phyloP scores from a whole-genome alignment of 768 basidiomycete species.

The Exsudoporus frostii region DNA sequence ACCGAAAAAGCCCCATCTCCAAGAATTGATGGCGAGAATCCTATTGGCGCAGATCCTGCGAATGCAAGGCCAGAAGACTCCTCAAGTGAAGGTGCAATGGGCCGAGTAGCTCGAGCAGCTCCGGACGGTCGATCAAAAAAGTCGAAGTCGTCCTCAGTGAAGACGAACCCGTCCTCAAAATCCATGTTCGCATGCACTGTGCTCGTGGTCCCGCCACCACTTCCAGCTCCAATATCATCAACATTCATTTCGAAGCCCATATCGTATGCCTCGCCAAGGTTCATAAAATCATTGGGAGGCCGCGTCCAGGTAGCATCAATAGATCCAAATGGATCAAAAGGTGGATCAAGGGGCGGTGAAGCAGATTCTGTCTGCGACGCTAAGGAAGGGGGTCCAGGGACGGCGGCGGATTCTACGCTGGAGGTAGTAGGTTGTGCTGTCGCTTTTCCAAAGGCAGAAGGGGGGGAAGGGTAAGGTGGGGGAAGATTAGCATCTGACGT shows the following conservation, averaged over 20 bases:
- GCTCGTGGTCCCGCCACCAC: constrained; percentile 22
- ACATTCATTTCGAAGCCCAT: constrained; percentile 50
- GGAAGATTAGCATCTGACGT: constrained; percentile 22
- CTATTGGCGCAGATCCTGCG: constrained; percentile 32
- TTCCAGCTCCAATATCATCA: constrained; percentile 33
- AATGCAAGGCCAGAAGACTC: constrained; percentile 31
- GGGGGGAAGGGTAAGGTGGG: constrained; percentile 55
- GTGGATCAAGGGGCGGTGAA: constrained; percentile 19
- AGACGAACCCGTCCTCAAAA: constrained; percentile 55
- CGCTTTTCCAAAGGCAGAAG: constrained; percentile 40
- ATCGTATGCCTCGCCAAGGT: constrained; percentile 35
- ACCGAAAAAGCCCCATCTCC: constrained; percentile 28
- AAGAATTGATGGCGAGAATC: constrained; percentile 33
- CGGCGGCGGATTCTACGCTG: constrained; percentile 23
- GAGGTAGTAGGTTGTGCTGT: constrained; percentile 1
- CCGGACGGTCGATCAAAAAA: constrained; percentile 70
- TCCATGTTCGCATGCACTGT: constrained; percentile 38
- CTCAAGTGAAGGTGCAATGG: constrained; percentile 15
- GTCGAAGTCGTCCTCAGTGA: constrained; percentile 84
- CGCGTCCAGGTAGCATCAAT: constrained; percentile 42
- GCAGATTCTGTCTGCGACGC: constrained; percentile 16
- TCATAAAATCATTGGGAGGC: constrained; percentile 35
- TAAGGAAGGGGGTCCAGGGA: constrained; percentile 11
- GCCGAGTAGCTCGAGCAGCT: constrained; percentile 19
- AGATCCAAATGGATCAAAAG: constrained; percentile 45